Conservation (phyloP, 768 basidiomycete genomes). For the Gelatoporia subvermispora region DNA sequence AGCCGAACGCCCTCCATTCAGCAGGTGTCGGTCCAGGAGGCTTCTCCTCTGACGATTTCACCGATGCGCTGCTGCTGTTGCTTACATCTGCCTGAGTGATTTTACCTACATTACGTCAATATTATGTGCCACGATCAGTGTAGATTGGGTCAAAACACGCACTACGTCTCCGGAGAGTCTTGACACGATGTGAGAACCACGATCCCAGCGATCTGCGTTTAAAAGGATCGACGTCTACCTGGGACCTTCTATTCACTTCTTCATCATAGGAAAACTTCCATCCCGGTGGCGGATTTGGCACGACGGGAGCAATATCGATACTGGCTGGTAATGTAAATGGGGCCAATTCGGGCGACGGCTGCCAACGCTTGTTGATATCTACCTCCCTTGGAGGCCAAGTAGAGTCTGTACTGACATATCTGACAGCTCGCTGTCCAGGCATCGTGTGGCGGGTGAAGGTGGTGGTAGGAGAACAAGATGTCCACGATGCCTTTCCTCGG, state of each 20-base stretch:
- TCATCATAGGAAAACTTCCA: neutral
- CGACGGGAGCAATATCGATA: neutral
- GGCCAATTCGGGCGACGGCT: constrained; percentile 11
- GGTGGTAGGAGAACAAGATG: too few species aligned
- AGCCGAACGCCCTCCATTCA: constrained; percentile 54
- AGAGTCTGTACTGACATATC: too few species aligned
- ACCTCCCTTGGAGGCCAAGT: constrained; percentile 1
- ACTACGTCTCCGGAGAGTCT: neutral
- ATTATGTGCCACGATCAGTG: neutral
- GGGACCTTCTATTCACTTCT: neutral
- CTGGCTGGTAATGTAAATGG: neutral
- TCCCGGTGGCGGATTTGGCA: neutral
- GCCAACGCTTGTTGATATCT: constrained; percentile 15
- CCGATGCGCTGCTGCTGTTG: too few species aligned
- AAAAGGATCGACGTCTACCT: constrained; percentile 4
- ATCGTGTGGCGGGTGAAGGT: too few species aligned
- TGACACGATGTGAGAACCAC: constrained; percentile 1
- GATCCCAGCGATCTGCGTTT: constrained; percentile 1
- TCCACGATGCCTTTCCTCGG: too few species aligned
- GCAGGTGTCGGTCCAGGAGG: constrained; percentile 13
- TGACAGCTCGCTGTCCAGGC: too few species aligned
- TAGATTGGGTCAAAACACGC: too few species aligned
- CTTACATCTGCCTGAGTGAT: neutral
- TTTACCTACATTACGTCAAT: constrained; percentile 4
- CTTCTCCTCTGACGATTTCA: too few species aligned